Evolutionary conservation across 2,329 filamentous ascomycete genomes (phyloP).

Genomic region (Xylariaceae sp.): DNA sequence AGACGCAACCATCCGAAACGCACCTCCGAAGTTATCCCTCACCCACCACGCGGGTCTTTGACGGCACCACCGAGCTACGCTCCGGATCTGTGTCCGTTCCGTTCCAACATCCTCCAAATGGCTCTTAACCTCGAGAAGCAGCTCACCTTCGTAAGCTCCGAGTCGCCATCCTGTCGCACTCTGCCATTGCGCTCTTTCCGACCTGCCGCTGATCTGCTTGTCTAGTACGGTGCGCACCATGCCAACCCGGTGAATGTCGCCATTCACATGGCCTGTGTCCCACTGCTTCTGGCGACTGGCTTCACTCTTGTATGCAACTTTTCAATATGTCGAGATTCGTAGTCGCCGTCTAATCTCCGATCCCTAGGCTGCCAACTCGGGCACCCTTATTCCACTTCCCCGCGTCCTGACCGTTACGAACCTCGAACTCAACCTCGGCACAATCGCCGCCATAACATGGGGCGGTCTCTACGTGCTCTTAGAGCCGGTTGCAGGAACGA

Average conservation of each 20-base stretch:
- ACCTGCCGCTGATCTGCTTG: conserved; percentile 11
- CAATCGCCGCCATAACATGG: conserved; percentile 62
- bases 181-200: neutral
- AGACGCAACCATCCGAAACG: neutral
- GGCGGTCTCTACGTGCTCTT: conserved; percentile 80
- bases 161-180: neutral
- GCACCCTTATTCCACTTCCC: conserved; percentile 59
- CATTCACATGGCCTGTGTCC: conserved; percentile 77
- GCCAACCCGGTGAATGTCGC: conserved; percentile 69
- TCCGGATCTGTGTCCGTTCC: conserved; percentile 3
- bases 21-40: neutral
- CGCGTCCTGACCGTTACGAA: conserved; percentile 63
- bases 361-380: conserved; percentile 38
- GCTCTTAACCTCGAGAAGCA: conserved; percentile 76
- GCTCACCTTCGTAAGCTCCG: conserved; percentile 66
- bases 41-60: neutral
- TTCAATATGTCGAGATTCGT: conserved; percentile 1
- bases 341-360: conserved; percentile 19
- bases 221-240: conserved; percentile 82
- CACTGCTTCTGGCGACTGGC: conserved; percentile 64
- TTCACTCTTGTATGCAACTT: conserved; percentile 61
- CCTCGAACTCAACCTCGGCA: conserved; percentile 61
- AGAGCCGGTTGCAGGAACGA: conserved; percentile 83
- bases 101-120: conserved; percentile 37
- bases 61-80: neutral